Evolutionary conservation across 805 yeast species (phyloP), one percentile per base, ranked within the genome.

Genomic region (Suhomyces prunicola): DNA sequence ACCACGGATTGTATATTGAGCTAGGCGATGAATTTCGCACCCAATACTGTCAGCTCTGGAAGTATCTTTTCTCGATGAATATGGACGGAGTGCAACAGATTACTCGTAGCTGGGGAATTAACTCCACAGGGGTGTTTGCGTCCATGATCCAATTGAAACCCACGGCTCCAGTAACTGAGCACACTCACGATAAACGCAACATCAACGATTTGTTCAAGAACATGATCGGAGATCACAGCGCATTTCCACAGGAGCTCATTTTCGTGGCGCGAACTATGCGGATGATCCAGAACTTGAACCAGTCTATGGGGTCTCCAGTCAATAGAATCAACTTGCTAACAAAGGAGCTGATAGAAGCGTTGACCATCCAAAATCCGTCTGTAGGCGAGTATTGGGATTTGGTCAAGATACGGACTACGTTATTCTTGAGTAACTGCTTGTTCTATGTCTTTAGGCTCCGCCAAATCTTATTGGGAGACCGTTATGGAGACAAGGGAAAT

Each of bases 201-300:
- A 62, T 78, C 56, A 73, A 76, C 19, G 76, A 78, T n/a, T 70
- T 79, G 54, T 74, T 88, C 67, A 73, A 74, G 54, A 71, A 72
- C 49, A 84, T 88, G 57, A 72, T 88, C 52, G 67, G 81, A 52
- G 90, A 87, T 64, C 77, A 85, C 6, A 80, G 80, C 47, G 80
- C 80, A 65, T 83, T 88, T 62, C 96, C 96, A 2, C 67, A 84
- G 55, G 84, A 83, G 46, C 66, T 88, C 50, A 74, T 85, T 17
- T 87, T 88, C 59, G 69, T 88, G 6, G 82, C 87, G 51, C 71
- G 93, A 60, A 77, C 88, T 9, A 85, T 87, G 87, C 73, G 92
- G 54, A 87, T 88, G 73, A 78, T 88, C 48, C 93, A 87, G 64
- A 84, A 84, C 23, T 67, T 86, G 57, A 88, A 88, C 64, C 83